Evolutionary conservation across 2,329 filamentous ascomycete species (phyloP).

Genomic region (Nannizzia gypsea): DNA sequence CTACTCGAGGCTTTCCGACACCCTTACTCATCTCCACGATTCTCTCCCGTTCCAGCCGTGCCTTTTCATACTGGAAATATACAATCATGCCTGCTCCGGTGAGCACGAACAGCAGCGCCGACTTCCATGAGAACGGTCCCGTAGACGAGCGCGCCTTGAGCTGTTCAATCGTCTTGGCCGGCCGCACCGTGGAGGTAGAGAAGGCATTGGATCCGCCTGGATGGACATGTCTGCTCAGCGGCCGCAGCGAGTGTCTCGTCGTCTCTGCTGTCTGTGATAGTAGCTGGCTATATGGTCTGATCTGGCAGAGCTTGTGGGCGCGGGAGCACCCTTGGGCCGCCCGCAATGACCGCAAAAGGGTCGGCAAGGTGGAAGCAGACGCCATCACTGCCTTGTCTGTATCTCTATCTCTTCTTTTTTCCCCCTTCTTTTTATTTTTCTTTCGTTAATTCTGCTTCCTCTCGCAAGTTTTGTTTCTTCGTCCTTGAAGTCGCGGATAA

Average conservation of each 20-base stretch:
- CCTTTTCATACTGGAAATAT: slow-evolving; percentile 92
- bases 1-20: slow-evolving; percentile 83
- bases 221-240: neutral
- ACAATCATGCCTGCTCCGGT: slow-evolving; percentile 67
- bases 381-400: neutral
- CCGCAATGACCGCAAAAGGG: neutral
- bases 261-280: neutral
- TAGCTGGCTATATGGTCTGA: neutral
- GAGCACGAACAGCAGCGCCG: slow-evolving; percentile 70
- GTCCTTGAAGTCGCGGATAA: too few relatives aligned
- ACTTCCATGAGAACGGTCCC: slow-evolving; percentile 80
- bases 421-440: neutral
- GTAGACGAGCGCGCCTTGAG: slow-evolving; percentile 29
- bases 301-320: neutral
- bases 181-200: neutral
- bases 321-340: neutral
- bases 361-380: neutral
- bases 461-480: neutral
- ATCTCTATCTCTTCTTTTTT: neutral
- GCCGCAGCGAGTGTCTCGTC: neutral
- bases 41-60: slow-evolving; percentile 74
- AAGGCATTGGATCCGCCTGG: neutral
- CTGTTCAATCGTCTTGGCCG: slow-evolving; percentile 31
- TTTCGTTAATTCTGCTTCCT: neutral
- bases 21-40: slow-evolving; percentile 89